Evolutionary conservation across 192 early-diverging fungal genomes (phyloP), one percentile per base, ranked within the genome.

Genomic region (Linnemannia hyalina): DNA sequence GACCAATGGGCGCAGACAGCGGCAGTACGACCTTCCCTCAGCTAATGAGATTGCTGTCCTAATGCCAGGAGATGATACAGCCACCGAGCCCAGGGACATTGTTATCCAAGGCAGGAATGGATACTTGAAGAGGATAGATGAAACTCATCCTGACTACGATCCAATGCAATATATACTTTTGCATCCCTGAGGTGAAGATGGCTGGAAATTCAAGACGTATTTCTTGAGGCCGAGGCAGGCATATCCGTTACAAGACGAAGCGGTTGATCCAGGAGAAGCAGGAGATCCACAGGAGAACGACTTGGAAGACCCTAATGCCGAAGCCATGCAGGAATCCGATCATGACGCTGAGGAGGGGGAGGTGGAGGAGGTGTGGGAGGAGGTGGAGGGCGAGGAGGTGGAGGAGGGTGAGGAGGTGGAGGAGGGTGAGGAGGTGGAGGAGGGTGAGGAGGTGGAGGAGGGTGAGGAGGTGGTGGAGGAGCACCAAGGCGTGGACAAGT

Each of bases 161-260:
- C 68, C 77, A 18, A 36, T 84, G 40, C 73, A 79, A 38, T 84
- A 84, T 26, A 4, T 75, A 9, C 69, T 84, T 52, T 70, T 84
- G 49, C 73, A 75, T 68, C 72, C 77, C 7, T 7, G n/a, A 60
- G 77, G 77, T 7, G 76, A 79, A 36, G 55, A 84, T 23, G 83
- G 79, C 32, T 86, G 79, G 83, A 73, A 46, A 44, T 55, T 11
- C 68, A 75, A 23, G 3, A 26, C 35, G 18, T 22, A 79, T 26
- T 6, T 0, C 18, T 15, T 78, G 26, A 41, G 3, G 22, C 26
- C 44, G 9, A 20, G 23, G 15, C 18, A 47, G 29, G 49, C 44
- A 15, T 26, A 73, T 42, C 35, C 32, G 42, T 29, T 46, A 4
- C 44, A 7, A 32, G 68, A 44, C 38, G 73, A 70, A 23, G 46